These are phyloP conservation scores for Lecanoromycetidae sp. DNA, from an alignment of 2,329 filamentous ascomycete species.

Conservation along the genomic window DNA sequence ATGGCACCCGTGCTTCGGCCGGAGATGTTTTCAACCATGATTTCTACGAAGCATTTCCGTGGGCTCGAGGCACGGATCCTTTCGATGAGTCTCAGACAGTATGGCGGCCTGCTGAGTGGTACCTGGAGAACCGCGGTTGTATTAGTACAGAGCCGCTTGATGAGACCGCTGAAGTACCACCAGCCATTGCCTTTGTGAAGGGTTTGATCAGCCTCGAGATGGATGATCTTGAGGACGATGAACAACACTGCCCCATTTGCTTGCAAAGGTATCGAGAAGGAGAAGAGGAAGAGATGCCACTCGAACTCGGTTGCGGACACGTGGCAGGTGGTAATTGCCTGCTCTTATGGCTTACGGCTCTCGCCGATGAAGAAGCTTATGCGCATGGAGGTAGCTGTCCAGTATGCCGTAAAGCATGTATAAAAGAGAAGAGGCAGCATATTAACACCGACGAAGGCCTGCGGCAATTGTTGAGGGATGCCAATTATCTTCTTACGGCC, in stretches of 20 bases:
- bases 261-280: not conserved
- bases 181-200: slow-evolving; percentile 1
- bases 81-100: not conserved
- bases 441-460: slow-evolving; percentile 1
- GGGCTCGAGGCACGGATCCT: not conserved
- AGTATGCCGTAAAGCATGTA: not conserved
- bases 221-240: not conserved
- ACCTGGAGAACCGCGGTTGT: not conserved
- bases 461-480: not conserved
- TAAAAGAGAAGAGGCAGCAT: not conserved
- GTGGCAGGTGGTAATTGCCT: slow-evolving; percentile 1
- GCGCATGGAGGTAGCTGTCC: not conserved
- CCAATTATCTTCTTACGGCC: not conserved
- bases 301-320: slow-evolving; percentile 5
- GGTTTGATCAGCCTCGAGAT: slow-evolving; percentile 8
- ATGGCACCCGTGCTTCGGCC: no score
- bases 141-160: not conserved
- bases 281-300: not conserved
- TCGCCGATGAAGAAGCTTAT: not conserved
- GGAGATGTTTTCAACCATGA: not conserved
- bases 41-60: slow-evolving; percentile 4
- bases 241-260: slow-evolving; percentile 1
- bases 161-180: not conserved
- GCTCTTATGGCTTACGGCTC: not conserved
- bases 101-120: not conserved